Evolutionary conservation across 257 asterid genomes (phyloP).

Genomic region (Gentiana macrophylla): DNA sequence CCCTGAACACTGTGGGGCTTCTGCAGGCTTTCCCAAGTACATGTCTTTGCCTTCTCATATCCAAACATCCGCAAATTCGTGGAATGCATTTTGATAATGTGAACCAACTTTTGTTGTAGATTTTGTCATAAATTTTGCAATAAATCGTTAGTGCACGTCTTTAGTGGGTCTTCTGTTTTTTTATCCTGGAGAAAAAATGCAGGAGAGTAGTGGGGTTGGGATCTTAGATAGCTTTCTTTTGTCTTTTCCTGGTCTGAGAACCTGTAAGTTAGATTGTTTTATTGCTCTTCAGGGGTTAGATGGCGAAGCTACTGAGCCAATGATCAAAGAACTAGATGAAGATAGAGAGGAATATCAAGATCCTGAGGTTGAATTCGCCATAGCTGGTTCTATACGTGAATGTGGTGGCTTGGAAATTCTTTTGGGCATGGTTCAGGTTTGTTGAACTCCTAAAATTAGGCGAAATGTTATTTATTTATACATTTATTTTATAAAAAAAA

Average conservation of each 20-base stretch:
- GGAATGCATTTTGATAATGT: no score
- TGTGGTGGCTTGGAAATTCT: conserved; percentile 94
- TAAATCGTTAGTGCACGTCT: no score
- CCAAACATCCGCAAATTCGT: no score
- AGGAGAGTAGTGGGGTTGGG: not conserved
- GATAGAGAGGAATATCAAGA: conserved; percentile 99
- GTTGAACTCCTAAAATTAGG: conserved; percentile 1
- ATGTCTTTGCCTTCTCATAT: no score
- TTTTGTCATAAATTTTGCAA: no score
- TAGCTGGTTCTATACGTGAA: conserved; percentile 89
- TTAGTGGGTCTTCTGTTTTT: no score
- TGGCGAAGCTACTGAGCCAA: conserved; percentile 99
- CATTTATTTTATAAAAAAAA: not conserved
- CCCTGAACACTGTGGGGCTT: no score
- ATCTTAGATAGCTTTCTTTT: conserved; percentile 2
- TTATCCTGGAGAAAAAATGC: not conserved
- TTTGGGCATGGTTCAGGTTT: conserved; percentile 87
- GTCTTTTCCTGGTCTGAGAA: not conserved
- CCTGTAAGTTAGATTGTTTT: not conserved
- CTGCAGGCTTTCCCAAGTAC: no score
- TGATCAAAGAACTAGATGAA: conserved; percentile 98
- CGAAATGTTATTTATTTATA: not conserved
- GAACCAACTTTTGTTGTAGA: no score
- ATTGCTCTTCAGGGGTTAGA: conserved; percentile 63
- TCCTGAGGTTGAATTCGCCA: conserved; percentile 98